Evolutionary conservation across 768 basidiomycete species (phyloP), one percentile per base, ranked within the genome.

Genomic region (Cystofilobasidium ferigula): DNA sequence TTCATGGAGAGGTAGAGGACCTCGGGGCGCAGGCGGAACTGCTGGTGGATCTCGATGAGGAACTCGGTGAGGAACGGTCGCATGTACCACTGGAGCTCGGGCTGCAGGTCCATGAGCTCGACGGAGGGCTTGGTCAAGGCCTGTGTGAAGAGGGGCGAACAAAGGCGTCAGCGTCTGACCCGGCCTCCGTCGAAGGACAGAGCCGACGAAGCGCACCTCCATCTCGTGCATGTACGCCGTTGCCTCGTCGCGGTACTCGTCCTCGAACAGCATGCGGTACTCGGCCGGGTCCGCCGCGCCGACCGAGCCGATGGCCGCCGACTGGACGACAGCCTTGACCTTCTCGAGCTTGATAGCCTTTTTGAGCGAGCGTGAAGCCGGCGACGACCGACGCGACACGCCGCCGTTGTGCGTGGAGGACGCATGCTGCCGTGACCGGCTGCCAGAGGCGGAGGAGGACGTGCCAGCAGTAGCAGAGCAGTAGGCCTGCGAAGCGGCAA

Each of bases 1-100:
- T 98, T 98, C 77, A 98, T 84, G 14, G 94, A 88, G 76, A 99
- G 88, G 77, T 98, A 98, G 70, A 99, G 84, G 8, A 95, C 98
- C 80, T 99, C 95, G 14, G 95, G 95, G 48, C 95, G 91, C 61
- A 99, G 85, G 58, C 92, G 88, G 79, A 95, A 94, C 69, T 90
- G 91, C 75, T 94, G 91, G 77, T 99, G 95, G 69, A 98, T 88
- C 77, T 99, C 95, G 74, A 99, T 89, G 74, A 99, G 84, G 78
- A 99, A 99, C 77, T 99, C 95, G 75, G 98, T 90, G 53, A 99
- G 85, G 79, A 89, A 94, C 38, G 90, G 90, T 42, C 95, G 89
- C 95, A 99, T 99, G 78, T 93, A 89, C 95, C 95, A 98, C 72
- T 87, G 82, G 74, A 99, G 91, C 78, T 99, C 95, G 38, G 95